Conservation (phyloP, 2,329 filamentous ascomycete species). For the Calonectria hongkongensis region DNA sequence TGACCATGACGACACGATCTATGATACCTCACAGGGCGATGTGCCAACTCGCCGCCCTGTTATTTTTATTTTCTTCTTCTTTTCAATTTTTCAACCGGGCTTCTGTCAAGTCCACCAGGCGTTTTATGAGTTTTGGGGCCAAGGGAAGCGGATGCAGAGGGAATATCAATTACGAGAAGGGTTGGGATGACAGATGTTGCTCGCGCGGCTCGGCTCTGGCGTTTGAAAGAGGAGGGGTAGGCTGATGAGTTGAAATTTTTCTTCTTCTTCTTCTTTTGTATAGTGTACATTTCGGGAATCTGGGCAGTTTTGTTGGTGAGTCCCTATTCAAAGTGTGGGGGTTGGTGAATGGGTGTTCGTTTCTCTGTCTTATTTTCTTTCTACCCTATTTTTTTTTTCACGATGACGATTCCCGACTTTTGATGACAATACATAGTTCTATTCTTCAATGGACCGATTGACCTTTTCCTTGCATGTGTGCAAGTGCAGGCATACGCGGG, state of each 20-base stretch:
- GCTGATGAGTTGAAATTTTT: not conserved
- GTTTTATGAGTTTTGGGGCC: conserved; percentile 4
- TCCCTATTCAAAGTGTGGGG: not conserved
- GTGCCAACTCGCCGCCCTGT: no score
- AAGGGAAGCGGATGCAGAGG: not conserved
- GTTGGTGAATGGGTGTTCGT: not conserved
- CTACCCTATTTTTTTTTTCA: not conserved
- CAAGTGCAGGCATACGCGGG: conserved; percentile 1
- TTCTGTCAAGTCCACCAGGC: not conserved
- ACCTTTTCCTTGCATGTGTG: not conserved
- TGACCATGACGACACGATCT: conserved; percentile 18
- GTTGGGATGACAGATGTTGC: conserved; percentile 7
- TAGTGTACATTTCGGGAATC: not conserved
- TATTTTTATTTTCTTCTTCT: not conserved
- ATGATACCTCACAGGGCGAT: not conserved
- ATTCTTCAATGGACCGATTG: not conserved
- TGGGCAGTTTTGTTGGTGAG: not conserved
- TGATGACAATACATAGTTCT: not conserved
- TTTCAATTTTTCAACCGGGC: not conserved
- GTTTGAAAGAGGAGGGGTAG: conserved; percentile 1
- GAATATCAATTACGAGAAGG: not conserved
- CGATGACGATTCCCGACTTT: not conserved
- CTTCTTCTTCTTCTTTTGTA: not conserved
- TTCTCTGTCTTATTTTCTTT: conserved; percentile 21
- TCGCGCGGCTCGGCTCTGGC: conserved; percentile 4